Evolutionary conservation across 202 grass and related monocot genomes (phyloP).

Genomic region (Elaeis oleifera): DNA sequence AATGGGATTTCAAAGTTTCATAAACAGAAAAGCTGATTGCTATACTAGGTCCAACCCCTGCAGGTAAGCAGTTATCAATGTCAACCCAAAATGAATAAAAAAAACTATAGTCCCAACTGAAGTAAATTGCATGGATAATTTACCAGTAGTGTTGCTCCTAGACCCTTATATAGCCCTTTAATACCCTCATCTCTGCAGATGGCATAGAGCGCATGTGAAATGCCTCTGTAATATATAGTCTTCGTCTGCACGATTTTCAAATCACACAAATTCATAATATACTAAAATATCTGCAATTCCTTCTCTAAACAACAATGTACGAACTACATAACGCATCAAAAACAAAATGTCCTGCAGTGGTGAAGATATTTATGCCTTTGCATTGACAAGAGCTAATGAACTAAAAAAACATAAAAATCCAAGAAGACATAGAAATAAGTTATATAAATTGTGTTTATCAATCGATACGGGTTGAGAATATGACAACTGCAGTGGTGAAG

Average conservation of each 20-base stretch:
- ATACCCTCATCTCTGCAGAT: conserved; percentile 92
- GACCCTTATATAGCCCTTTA: conserved; percentile 80
- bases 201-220: conserved; percentile 69
- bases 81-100: conserved; percentile 1
- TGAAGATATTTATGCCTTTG: too few relatives aligned
- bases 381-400: too few relatives aligned
- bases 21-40: conserved; percentile 92
- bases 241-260: conserved; percentile 47
- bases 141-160: conserved; percentile 90
- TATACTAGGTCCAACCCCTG: conserved; percentile 92
- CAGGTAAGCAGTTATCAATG: too few relatives aligned
- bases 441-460: too few relatives aligned
- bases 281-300: too few relatives aligned
- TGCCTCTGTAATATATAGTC: conserved; percentile 83
- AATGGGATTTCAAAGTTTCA: conserved; percentile 77
- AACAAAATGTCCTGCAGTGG: too few relatives aligned
- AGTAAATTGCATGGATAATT: conserved; percentile 7
- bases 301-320: too few relatives aligned
- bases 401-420: too few relatives aligned
- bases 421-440: too few relatives aligned
- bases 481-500: too few relatives aligned
- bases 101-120: conserved; percentile 8
- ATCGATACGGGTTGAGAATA: too few relatives aligned
- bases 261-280: not conserved
- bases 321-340: too few relatives aligned